phyloP scores from a whole-genome alignment of 2,329 filamentous ascomycete species.

The Epichloe sp. region DNA sequence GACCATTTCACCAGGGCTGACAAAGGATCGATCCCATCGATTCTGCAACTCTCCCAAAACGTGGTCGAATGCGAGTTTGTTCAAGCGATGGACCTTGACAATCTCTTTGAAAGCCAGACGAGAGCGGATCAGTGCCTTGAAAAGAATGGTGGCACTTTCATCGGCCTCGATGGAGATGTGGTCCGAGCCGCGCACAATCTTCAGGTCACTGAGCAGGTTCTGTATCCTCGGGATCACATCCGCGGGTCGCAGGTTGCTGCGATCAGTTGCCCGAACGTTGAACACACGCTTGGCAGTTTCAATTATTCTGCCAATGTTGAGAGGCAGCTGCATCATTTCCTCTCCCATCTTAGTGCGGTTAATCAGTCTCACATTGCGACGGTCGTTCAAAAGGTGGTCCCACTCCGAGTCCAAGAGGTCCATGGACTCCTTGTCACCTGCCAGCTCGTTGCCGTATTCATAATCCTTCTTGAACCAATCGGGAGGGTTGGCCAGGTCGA shows the following conservation, averaged over 20 bases:
- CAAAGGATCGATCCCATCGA: constrained; percentile 72
- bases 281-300: constrained; percentile 84
- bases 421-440: constrained; percentile 79
- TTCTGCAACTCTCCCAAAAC: constrained; percentile 83
- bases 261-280: constrained; percentile 70
- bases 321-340: constrained; percentile 77
- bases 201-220: constrained; percentile 60
- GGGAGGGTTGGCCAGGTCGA: constrained; percentile 51
- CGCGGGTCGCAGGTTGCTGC: constrained; percentile 79
- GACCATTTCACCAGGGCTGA: constrained; percentile 95
- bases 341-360: constrained; percentile 59
- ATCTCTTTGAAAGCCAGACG: constrained; percentile 87
- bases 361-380: constrained; percentile 58
- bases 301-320: constrained; percentile 85
- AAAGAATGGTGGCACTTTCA: constrained; percentile 72
- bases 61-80: constrained; percentile 84
- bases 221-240: constrained; percentile 75
- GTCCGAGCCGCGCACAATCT: constrained; percentile 79
- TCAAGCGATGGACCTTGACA: constrained; percentile 72
- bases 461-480: constrained; percentile 48
- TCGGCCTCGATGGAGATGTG: constrained; percentile 76
- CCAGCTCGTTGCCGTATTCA: constrained; percentile 76
- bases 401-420: constrained; percentile 79
- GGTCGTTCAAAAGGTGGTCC: constrained; percentile 62
- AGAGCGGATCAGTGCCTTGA: constrained; percentile 85